phyloP scores from a whole-genome alignment of 2,329 filamentous ascomycete genomes.

The Sclerotinia minor region DNA sequence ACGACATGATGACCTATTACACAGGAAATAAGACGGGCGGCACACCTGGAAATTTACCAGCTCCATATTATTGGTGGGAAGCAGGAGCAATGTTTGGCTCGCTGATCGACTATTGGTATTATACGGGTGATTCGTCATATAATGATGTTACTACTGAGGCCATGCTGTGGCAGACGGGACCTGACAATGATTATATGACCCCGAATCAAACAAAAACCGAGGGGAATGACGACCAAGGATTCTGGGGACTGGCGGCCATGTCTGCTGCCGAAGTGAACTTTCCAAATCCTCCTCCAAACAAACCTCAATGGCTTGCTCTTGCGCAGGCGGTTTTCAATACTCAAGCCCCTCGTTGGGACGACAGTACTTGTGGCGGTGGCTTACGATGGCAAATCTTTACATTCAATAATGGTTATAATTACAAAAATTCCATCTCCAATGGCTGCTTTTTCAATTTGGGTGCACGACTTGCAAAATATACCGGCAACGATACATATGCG shows the following conservation, averaged over 20 bases:
- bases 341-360: slow-evolving; percentile 73
- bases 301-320: slow-evolving; percentile 69
- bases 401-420: slow-evolving; percentile 79
- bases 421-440: slow-evolving; percentile 69
- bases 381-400: slow-evolving; percentile 82
- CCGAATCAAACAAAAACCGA: slow-evolving; percentile 66
- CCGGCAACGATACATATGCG: slow-evolving; percentile 72
- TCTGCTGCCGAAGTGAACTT: slow-evolving; percentile 69
- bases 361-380: slow-evolving; percentile 67
- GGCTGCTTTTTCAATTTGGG: slow-evolving; percentile 63
- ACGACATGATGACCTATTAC: slow-evolving; percentile 54
- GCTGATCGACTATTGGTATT: slow-evolving; percentile 82
- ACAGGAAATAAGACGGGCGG: slow-evolving; percentile 52
- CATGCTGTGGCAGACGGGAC: slow-evolving; percentile 72
- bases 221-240: slow-evolving; percentile 75
- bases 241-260: slow-evolving; percentile 72
- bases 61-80: slow-evolving; percentile 59
- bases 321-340: slow-evolving; percentile 81
- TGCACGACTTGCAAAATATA: slow-evolving; percentile 73
- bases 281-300: slow-evolving; percentile 51
- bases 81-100: slow-evolving; percentile 71
- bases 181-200: slow-evolving; percentile 75
- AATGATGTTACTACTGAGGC: slow-evolving; percentile 67
- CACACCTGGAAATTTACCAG: slow-evolving; percentile 53
- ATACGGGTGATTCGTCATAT: slow-evolving; percentile 71